Evolutionary conservation across 768 basidiomycete genomes (phyloP), one percentile per base, ranked within the genome.

Genomic region (Macrolepiota dolichaula): DNA sequence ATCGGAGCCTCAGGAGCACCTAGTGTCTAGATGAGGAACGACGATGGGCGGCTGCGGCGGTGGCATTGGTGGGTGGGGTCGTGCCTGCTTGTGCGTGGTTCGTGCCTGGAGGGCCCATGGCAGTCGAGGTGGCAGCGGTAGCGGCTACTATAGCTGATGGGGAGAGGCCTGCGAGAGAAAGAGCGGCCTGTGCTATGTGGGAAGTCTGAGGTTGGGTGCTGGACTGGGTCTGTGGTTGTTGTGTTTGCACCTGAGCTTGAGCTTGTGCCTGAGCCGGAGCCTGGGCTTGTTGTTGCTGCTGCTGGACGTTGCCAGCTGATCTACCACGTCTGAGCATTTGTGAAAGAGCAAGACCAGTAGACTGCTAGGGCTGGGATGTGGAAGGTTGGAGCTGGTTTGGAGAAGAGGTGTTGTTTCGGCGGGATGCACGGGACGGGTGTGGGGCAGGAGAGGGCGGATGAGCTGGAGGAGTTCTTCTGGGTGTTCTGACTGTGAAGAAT

Each of bases 1-100:
- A 55, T 98, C 96, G 77, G 98, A 98, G 63, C 88, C 85, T 22
- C 98, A 86, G 1, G 92, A 91, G 55, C 94, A 87, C 15, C 91
- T 85, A 22, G 89, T 87, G 73, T 98, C 96, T 68, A 98, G 86
- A 69, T 98, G 94, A 12, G 96, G 96, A 10, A 98, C 96, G 56
- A 99, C 92, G 90, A 69, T 92, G 88, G 4, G 63, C 57, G 44
- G 66, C 29, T 24, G 64, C 57, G 29, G 63, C 50, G 51, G 49
- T 27, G 25, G 25, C 29, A 32, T 46, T 32, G 12, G 40, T 19
- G 2, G 25, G 10, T 32, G 51, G 7, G 27, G 25, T 6, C 17
- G 51, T 2, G n/a, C 29, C 36, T 51, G 57, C 13, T 29, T 24
- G 24, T 13, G 55, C 7, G n/a, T 47, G 13, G 46, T 24, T 47